A percentile compares a stretch with the other conserved stretches of the same genome.
phyloP scores from a whole-genome alignment of 1,284 basidiomycete species.

The Paramarasmius palmivorus region DNA sequence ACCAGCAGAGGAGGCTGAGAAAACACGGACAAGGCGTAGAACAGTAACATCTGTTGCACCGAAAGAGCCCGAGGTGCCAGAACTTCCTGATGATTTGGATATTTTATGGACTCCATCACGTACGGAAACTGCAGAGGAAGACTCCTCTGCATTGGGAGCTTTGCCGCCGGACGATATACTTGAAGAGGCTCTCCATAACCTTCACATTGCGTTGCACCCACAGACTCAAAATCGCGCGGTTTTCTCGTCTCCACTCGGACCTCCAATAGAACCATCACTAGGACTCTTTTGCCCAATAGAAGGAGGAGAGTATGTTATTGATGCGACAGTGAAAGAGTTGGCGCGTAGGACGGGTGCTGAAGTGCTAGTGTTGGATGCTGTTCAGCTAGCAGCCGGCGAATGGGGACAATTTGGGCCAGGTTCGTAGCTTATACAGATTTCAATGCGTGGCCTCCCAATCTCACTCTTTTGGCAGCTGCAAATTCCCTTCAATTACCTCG shows the following conservation, averaged over 20 bases:
- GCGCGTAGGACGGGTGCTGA: constrained; percentile 74
- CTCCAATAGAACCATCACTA: constrained; percentile 71
- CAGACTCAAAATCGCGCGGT: constrained; percentile 76
- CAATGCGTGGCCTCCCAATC: constrained; percentile 14
- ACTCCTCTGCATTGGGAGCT: constrained; percentile 22
- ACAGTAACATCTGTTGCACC: constrained; percentile 27
- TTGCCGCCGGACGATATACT: constrained; percentile 61
- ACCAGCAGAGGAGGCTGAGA: constrained; percentile 41
- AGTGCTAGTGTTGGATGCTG: constrained; percentile 77
- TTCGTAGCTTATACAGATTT: constrained; percentile 27
- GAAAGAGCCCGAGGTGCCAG: constrained; percentile 40
- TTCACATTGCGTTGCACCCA: constrained; percentile 75
- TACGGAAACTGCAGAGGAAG: constrained; percentile 22
- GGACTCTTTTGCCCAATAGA: constrained; percentile 86
- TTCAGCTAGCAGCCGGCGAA: constrained; percentile 81
- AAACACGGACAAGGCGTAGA: constrained; percentile 41
- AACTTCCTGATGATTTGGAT: constrained; percentile 55
- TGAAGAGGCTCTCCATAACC: constrained; percentile 69
- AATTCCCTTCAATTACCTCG: constrained; percentile 63
- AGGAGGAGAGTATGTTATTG: constrained; percentile 70
- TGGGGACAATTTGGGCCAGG: constrained; percentile 77
- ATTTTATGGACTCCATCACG: constrained; percentile 65
- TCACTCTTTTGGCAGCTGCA: constrained; percentile 44
- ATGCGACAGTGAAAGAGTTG: constrained; percentile 75
- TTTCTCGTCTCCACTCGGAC: constrained; percentile 49